phyloP scores from a whole-genome alignment of 2,329 filamentous ascomycete genomes.

The Diplocarpon mali region DNA sequence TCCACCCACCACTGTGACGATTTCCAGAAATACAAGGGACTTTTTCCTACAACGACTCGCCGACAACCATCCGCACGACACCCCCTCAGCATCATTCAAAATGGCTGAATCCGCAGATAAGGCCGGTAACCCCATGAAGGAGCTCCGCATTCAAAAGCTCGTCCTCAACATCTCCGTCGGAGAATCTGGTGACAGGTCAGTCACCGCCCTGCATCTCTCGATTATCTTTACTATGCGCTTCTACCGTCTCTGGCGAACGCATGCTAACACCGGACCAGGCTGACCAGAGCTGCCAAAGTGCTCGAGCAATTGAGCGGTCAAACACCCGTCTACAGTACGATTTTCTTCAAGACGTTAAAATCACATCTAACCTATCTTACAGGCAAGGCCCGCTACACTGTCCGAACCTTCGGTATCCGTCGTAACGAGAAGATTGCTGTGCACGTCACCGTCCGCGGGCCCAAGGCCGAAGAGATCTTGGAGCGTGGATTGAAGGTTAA shows the following conservation, averaged over 20 bases:
- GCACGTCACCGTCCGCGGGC: slow-evolving; percentile 97
- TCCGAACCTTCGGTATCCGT: slow-evolving; percentile 99
- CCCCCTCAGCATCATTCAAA: slow-evolving; percentile 19
- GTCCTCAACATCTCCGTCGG: slow-evolving; percentile 99
- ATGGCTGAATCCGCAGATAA: slow-evolving; percentile 65
- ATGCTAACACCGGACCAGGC: slow-evolving; percentile 40
- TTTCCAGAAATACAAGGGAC: slow-evolving; percentile 14
- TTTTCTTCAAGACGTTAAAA: slow-evolving; percentile 11
- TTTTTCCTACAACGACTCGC: slow-evolving; percentile 5
- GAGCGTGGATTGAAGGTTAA: slow-evolving; percentile 99
- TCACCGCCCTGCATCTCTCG: not conserved
- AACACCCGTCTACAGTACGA: slow-evolving; percentile 97
- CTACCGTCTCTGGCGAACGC: not conserved
- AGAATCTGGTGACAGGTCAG: slow-evolving; percentile 80
- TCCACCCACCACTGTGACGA: not conserved
- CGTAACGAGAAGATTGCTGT: slow-evolving; percentile 99
- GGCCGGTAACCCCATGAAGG: slow-evolving; percentile 95
- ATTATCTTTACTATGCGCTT: no score
- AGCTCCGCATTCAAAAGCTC: slow-evolving; percentile 98
- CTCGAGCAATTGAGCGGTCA: slow-evolving; percentile 99
- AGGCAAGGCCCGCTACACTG: slow-evolving; percentile 99
- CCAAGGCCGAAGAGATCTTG: slow-evolving; percentile 99
- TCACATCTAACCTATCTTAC: slow-evolving; percentile 17
- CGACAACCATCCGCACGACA: slow-evolving; percentile 3
- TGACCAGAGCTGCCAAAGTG: slow-evolving; percentile 99